Base-by-base conservation (phyloP, 2,329 filamentous ascomycete genomes). In the Epicoccum nigrum region DNA sequence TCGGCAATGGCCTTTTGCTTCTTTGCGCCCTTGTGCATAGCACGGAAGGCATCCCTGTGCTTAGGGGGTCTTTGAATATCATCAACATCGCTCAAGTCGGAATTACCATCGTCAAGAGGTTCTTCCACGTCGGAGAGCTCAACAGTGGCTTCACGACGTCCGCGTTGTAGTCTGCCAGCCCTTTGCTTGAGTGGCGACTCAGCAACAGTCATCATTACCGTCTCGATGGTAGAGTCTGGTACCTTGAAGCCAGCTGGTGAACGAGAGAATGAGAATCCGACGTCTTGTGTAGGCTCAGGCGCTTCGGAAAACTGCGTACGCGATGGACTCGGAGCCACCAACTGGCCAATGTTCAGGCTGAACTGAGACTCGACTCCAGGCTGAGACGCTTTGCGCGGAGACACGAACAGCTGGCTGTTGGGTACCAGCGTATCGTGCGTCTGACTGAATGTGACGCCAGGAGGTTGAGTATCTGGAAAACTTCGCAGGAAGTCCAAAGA, bases 251-350 rank as follows among this genome's bases (percentile, higher is more conserved):
- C 86, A 40, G 90, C 80, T 34, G 90, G 90, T 1, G 89, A 89
- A 49, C 69, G 70, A 42, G 86, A 87, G 48, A 86, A 78, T 32
- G 86, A 83, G 60, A 94, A 90, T 0, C 91, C 92, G 15, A 76
- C 81, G 68, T 96, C 92, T 68, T 96, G 92, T 1, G 90, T 94
- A 0, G 86, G 85, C 50, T 92, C 88, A 4, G 90, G 80, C 41
- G 87, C 77, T 23, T 90, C 85, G 0, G 88, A 90, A 16, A 82
- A 72, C 62, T 92, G 87, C 0, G 87, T 88, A 39, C 75, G 73
- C 2, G 70, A 70, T 27, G 65, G 66, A 4, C 68, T 69, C 13
- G 62, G 61, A 32, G 63, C 60, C 11, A 72, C 68, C 0, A 72
- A 51, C 7, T 79, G 67, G 32, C 72, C 68, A 43, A 77, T 70